Evolutionary conservation across 345 rosid species (phyloP).

Genomic region (Euphorbia peplus): DNA sequence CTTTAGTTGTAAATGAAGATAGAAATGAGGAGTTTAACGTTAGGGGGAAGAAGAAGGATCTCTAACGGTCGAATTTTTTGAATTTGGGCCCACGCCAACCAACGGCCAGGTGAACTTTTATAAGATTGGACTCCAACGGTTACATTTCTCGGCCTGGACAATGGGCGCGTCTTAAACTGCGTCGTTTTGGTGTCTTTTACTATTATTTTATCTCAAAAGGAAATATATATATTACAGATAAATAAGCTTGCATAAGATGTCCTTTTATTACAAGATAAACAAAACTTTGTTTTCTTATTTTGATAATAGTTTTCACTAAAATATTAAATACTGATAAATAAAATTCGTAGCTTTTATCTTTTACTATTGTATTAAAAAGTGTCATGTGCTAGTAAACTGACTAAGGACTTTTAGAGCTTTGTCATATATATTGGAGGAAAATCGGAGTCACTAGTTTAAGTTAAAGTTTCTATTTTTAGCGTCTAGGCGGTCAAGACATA

Average conservation of each 20-base stretch:
- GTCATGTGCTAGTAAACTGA: no score
- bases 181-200: slow-evolving; percentile 9
- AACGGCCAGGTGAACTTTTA: slow-evolving; percentile 16
- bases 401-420: no score
- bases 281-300: background rate
- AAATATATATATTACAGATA: no score
- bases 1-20: slow-evolving; percentile 3
- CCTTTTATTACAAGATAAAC: background rate
- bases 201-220: background rate
- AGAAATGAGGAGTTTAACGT: slow-evolving; percentile 27
- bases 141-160: slow-evolving; percentile 17
- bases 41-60: slow-evolving; percentile 10
- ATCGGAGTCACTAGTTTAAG: no score
- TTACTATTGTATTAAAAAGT: no score
- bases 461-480: no score
- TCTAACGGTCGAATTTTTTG: slow-evolving; percentile 68
- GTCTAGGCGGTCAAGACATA: no score
- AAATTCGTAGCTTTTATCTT: no score
- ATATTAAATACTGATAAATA: no score
- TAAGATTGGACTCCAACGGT: slow-evolving; percentile 45
- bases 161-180: slow-evolving; percentile 7
- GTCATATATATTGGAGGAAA: no score
- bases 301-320: no score
- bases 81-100: slow-evolving; percentile 35
- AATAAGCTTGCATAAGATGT: no score